Evolutionary conservation across 1,139 yeast species (phyloP).

Genomic region (Diutina rugosa): DNA sequence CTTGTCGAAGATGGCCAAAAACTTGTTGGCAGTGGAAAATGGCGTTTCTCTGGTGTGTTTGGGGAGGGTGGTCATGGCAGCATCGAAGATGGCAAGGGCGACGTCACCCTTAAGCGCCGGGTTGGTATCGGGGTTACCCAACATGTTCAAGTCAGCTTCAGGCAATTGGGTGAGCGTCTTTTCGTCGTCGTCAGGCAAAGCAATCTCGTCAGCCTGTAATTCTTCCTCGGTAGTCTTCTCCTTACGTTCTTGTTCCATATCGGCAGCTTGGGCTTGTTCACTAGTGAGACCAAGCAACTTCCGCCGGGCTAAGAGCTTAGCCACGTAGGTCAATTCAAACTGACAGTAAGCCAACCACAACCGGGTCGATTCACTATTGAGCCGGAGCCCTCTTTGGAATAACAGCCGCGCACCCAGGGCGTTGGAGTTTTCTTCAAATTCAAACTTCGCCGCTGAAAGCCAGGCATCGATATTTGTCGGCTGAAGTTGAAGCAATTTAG

Average conservation of each 20-base stretch:
- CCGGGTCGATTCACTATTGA: constrained; percentile 59
- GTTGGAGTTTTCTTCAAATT: constrained; percentile 77
- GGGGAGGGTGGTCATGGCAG: constrained; percentile 45
- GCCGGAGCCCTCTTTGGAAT: constrained; percentile 74
- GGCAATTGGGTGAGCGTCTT: constrained; percentile 34
- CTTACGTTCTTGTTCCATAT: constrained; percentile 42
- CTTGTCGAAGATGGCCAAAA: constrained; percentile 47
- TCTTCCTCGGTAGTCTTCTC: constrained; percentile 39
- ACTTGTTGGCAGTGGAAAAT: constrained; percentile 30
- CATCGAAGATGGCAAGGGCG: constrained; percentile 70
- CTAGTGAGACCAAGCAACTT: constrained; percentile 67
- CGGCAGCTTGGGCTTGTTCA: constrained; percentile 54
- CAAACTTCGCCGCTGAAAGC: constrained; percentile 92
- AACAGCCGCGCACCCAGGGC: constrained; percentile 82
- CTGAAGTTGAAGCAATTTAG: constrained; percentile 69
- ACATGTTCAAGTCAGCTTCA: constrained; percentile 75
- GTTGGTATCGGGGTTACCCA: constrained; percentile 76
- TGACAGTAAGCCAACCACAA: constrained; percentile 83
- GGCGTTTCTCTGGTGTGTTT: constrained; percentile 13
- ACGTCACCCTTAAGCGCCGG: constrained; percentile 89
- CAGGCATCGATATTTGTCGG: constrained; percentile 88
- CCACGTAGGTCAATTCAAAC: constrained; percentile 75
- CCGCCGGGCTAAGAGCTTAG: constrained; percentile 75
- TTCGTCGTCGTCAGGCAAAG: constrained; percentile 5
- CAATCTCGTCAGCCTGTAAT: constrained; percentile 10